phyloP scores from a whole-genome alignment of 805 yeast species.

The Teunomyces barrocoloradensis region DNA sequence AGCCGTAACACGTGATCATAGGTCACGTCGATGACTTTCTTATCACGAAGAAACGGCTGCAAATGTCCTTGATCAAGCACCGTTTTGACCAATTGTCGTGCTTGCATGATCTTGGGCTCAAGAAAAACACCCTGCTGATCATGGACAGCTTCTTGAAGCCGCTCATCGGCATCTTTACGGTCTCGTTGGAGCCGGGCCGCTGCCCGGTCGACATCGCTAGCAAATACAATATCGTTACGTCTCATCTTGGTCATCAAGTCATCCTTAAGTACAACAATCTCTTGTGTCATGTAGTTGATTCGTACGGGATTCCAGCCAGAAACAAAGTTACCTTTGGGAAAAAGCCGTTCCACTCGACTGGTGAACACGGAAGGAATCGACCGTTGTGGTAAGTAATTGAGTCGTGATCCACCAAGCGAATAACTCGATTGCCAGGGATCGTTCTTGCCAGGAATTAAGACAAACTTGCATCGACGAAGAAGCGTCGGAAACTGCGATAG shows the following conservation, averaged over 20 bases:
- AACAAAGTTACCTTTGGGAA: constrained; percentile 33
- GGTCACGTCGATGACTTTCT: constrained; percentile 67
- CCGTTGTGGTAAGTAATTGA: constrained; percentile 55
- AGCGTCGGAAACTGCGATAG: constrained; percentile 59
- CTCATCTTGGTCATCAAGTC: constrained; percentile 68
- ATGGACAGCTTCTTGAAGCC: constrained; percentile 21
- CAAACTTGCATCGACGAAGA: constrained; percentile 51
- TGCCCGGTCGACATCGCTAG: constrained; percentile 34
- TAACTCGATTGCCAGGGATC: constrained; percentile 89
- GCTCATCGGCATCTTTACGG: constrained; percentile 14
- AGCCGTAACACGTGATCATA: constrained; percentile 67
- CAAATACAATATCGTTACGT: constrained; percentile 62
- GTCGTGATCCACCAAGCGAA: constrained; percentile 51
- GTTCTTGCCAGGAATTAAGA: constrained; percentile 83
- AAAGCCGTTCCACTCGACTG: constrained; percentile 59
- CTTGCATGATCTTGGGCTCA: constrained; percentile 51
- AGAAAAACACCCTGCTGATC: constrained; percentile 21
- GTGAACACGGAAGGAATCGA: constrained; percentile 72
- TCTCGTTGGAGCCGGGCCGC: constrained; percentile 19
- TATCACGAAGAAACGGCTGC: constrained; percentile 67
- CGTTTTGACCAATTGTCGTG: constrained; percentile 74
- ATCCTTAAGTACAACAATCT: constrained; percentile 71
- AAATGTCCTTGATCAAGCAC: constrained; percentile 83
- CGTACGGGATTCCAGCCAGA: constrained; percentile 73
- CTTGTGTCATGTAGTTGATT: constrained; percentile 78